phyloP scores from a whole-genome alignment of 129 eudicot species.

The Gnaphalium uliginosum region DNA sequence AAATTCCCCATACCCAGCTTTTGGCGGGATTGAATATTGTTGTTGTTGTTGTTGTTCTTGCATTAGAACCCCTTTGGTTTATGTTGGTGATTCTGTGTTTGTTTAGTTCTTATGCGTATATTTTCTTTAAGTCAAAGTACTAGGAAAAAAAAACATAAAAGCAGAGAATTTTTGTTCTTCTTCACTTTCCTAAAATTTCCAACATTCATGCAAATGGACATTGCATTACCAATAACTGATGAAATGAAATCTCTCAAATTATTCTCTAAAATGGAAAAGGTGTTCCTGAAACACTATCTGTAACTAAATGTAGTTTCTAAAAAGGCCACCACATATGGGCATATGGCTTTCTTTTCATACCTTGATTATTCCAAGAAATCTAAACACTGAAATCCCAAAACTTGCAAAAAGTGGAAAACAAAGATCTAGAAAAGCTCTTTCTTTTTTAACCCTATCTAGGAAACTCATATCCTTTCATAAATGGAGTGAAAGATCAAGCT shows the following conservation, averaged over 20 bases:
- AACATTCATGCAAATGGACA: slow-evolving; percentile 18
- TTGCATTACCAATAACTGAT: slow-evolving; percentile 24
- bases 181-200: slow-evolving; percentile 27
- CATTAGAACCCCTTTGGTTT: no score
- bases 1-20: no score
- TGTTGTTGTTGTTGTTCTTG: no score
- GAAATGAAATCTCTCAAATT: slow-evolving; percentile 28
- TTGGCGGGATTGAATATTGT: no score
- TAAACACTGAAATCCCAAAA: slow-evolving; percentile 26
- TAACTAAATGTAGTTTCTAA: slow-evolving; percentile 25
- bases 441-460: slow-evolving; percentile 35
- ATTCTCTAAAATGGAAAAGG: slow-evolving; percentile 30
- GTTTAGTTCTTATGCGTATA: background rate
- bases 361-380: slow-evolving; percentile 31
- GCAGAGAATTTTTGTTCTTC: slow-evolving; percentile 7
- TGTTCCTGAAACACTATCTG: slow-evolving; percentile 22
- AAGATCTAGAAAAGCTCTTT: slow-evolving; percentile 34
- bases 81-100: slow-evolving; percentile 16
- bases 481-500: slow-evolving; percentile 47
- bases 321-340: slow-evolving; percentile 26
- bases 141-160: slow-evolving; percentile 8
- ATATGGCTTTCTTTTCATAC: slow-evolving; percentile 14
- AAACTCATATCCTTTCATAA: slow-evolving; percentile 33
- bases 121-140: slow-evolving; percentile 23
- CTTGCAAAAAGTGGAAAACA: slow-evolving; percentile 34